Conservation (phyloP, 2,329 filamentous ascomycete species). For the Fusarium verticillioides region DNA sequence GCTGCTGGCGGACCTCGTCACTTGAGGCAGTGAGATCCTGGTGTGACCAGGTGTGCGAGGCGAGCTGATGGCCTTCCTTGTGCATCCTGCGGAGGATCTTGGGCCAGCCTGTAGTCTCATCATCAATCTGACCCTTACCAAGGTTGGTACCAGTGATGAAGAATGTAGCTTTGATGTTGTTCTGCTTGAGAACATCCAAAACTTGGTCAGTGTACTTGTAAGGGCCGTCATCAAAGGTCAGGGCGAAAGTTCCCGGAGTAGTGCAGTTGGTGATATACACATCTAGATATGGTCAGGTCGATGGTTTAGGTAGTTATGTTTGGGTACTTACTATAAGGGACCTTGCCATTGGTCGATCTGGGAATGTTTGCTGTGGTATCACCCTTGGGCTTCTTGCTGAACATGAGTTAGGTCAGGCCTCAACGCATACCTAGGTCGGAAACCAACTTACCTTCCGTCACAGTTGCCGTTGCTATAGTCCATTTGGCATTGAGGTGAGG, state of each 20-base stretch:
- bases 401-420: background rate
- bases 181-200: constrained; percentile 50
- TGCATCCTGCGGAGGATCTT: constrained; percentile 53
- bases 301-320: too few relatives aligned
- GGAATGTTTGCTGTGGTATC: constrained; percentile 44
- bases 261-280: constrained; percentile 50
- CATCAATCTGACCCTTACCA: constrained; percentile 55
- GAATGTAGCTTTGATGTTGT: constrained; percentile 51
- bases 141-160: constrained; percentile 56
- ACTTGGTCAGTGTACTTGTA: constrained; percentile 54
- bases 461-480: constrained; percentile 49
- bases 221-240: constrained; percentile 61
- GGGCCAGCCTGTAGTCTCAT: constrained; percentile 47
- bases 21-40: constrained; percentile 51
- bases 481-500: constrained; percentile 51
- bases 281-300: constrained; percentile 36
- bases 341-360: constrained; percentile 44
- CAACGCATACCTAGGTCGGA: too few relatives aligned
- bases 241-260: constrained; percentile 50
- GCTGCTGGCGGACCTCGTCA: constrained; percentile 46
- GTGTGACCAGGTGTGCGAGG: constrained; percentile 59
- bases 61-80: constrained; percentile 56
- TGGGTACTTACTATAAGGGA: constrained; percentile 47
- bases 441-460: constrained; percentile 49
- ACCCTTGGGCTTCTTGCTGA: constrained; percentile 46